A percentile compares a stretch with the other conserved stretches of the same genome.
Conservation (phyloP, 306 rosid species). For the Inga leiocalycina region DNA sequence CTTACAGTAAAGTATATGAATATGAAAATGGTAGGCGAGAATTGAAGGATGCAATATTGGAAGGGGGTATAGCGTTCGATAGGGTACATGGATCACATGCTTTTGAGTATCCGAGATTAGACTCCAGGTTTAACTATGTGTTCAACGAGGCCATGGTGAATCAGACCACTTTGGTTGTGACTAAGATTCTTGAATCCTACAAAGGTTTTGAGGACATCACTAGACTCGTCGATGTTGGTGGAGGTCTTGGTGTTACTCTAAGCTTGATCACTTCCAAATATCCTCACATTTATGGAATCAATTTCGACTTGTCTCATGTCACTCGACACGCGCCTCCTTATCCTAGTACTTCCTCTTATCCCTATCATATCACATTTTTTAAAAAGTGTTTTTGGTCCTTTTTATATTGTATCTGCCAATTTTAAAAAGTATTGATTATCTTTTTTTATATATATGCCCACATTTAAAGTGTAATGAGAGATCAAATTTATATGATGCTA, state of each 20-base stretch:
- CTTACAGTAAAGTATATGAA: background rate
- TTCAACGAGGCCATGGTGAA: conserved; percentile 49
- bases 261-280: conserved; percentile 42
- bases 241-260: conserved; percentile 43
- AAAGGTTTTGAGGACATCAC: conserved; percentile 35
- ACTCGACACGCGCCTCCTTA: background rate
- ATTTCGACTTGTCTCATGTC: background rate
- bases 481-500: no score
- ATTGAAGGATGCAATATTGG: conserved; percentile 34
- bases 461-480: no score
- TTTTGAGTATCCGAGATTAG: conserved; percentile 28
- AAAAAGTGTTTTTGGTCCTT: no score
- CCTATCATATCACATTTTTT: no score
- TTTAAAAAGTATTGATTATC: no score
- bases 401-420: no score
- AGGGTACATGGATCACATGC: conserved; percentile 31
- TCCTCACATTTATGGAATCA: conserved; percentile 34
- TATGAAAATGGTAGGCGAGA: conserved; percentile 24
- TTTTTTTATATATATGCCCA: no score
- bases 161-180: conserved; percentile 19
- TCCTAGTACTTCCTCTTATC: conserved; percentile 26
- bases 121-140: conserved; percentile 29
- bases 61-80: conserved; percentile 42
- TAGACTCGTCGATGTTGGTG: conserved; percentile 51
- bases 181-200: conserved; percentile 37